Evolutionary conservation across 1,139 yeast species (phyloP), one percentile per base, ranked within the genome.

Genomic region (Suhomyces bokatorum): DNA sequence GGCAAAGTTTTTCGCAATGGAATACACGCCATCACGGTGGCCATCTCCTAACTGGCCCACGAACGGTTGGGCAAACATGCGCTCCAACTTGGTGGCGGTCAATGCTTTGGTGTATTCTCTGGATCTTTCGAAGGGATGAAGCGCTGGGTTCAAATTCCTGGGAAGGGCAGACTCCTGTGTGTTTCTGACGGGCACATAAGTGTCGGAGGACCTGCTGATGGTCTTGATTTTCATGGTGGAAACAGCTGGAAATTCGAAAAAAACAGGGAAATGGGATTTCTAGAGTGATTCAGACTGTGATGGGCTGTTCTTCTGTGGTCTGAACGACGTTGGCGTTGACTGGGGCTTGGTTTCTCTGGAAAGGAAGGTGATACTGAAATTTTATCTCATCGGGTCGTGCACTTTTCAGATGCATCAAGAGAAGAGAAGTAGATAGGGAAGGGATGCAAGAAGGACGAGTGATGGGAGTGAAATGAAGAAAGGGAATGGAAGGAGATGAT

Each of bases 51-150:
- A 70, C 62, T 95, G 98, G 1, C 97, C 97, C 15, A 95, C 77
- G 65, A 95, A 93, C 6, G 99, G 99, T 61, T 91, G 91, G 0
- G 99, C 99, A 77, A 95, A 93, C 88, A 93, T 86, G 55, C 97
- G 76, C 61, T 91, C 98, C 69, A 95, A 67, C 64, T 95, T 95
- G 14, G 98, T 91, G 22, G 99, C 98, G 47, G 90, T 91, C 44
- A 95, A 69, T 1, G 99, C 99, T 54, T 91, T 80, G 14, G 97
- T 88, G 60, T 95, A 95, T 66, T 95, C 99, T 62, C 99, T 76
- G 4, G 98, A 97, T 54, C 98, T 77, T 67, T 95, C 98, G 60
- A 93, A 93, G 0, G 98, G 99, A 67, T 95, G 99, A 42, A 93
- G 73, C 16, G 95, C 96, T 2, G 99, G 97, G 60, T 93, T 86